These are phyloP conservation scores for Nothomitra cinnamomea DNA, from an alignment of 2,329 filamentous ascomycete species.

Conservation along the genomic window DNA sequence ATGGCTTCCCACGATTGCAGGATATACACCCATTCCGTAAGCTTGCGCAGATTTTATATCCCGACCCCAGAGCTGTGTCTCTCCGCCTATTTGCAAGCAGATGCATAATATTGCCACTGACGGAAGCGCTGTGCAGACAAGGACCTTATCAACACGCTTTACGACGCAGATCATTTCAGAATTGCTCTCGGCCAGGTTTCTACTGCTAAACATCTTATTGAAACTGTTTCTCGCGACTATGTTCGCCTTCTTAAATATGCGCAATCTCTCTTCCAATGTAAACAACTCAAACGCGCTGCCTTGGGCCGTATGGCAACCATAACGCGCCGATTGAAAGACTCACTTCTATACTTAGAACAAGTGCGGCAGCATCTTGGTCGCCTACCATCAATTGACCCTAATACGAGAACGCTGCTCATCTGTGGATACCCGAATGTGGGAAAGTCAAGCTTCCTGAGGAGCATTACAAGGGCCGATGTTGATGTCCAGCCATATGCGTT, in stretches of 20 bases:
- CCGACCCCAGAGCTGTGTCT: neutral
- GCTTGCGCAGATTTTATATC: slow-evolving; percentile 18
- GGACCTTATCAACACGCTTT: slow-evolving; percentile 89
- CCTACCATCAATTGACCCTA: slow-evolving; percentile 96
- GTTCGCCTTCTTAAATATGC: slow-evolving; percentile 93
- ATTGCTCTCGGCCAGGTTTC: slow-evolving; percentile 93
- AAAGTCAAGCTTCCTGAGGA: slow-evolving; percentile 90
- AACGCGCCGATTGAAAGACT: slow-evolving; percentile 85
- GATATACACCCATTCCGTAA: slow-evolving; percentile 92
- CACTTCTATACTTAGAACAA: slow-evolving; percentile 88
- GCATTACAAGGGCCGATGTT: slow-evolving; percentile 84
- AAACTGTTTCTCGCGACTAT: slow-evolving; percentile 91
- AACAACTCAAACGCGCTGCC: slow-evolving; percentile 91
- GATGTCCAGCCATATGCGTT: slow-evolving; percentile 97
- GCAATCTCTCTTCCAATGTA: slow-evolving; percentile 94
- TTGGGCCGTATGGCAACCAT: slow-evolving; percentile 98
- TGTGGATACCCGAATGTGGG: slow-evolving; percentile 96
- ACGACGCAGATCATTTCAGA: slow-evolving; percentile 94
- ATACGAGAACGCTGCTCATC: slow-evolving; percentile 87
- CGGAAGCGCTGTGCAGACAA: slow-evolving; percentile 31
- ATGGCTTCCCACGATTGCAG: slow-evolving; percentile 79
- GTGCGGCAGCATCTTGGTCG: slow-evolving; percentile 92
- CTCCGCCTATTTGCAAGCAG: neutral
- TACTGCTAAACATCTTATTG: slow-evolving; percentile 89
- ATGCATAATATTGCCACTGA: neutral